Base-by-base conservation (phyloP, 495 filamentous ascomycete genomes). In the Venustampulla echinocandica region DNA sequence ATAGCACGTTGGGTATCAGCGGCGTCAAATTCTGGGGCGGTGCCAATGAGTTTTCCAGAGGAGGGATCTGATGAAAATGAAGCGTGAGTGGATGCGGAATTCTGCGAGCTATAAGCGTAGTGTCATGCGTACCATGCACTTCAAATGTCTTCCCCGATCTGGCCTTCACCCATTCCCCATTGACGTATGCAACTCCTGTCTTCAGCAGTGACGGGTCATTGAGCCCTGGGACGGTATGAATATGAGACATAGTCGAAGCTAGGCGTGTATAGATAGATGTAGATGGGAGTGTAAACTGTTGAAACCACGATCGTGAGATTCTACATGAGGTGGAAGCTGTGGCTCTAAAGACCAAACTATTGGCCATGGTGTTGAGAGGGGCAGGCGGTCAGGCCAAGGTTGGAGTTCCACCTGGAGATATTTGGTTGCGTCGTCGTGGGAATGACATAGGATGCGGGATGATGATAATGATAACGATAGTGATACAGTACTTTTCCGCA, bases 161-260 rank as follows among this genome's bases (percentile, higher is more conserved):
- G 30, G 86, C 80, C 44, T 69, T 72, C 38, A 92, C 71, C 82
- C 85, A 95, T 68, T 88, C 77, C 55, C 86, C 86, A 64, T 93
- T 87, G 53, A 95, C 80, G 58, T 89, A 95, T 51, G 75, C 79
- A 52, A 87, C 84, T 49, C 84, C 67, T 28, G 76, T 67, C 61
- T 87, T 89, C 57, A 94, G 78, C 19, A 95, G 76, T 3, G 85
- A 86, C 21, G 76, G 74, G 56, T 94, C 88, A 66, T 83, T 88
- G 57, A 95, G 77, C 85, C 86, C 50, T 45, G 44, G 46, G 46
- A 52, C 50, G 28, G 14, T 52, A 19, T 54, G 58, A 10, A 15
- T 52, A 19, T 54, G 58, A 10, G 46, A 33, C 58, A 61, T 55
- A 6, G 46, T 53, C 17, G 54, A 56, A 44, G 57, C 46, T 25